Percentiles rank a stretch among this genome's conserved stretches.
These are phyloP conservation scores for Cephaloascus fragrans DNA, from an alignment of 805 yeast species.

Conservation along the genomic window DNA sequence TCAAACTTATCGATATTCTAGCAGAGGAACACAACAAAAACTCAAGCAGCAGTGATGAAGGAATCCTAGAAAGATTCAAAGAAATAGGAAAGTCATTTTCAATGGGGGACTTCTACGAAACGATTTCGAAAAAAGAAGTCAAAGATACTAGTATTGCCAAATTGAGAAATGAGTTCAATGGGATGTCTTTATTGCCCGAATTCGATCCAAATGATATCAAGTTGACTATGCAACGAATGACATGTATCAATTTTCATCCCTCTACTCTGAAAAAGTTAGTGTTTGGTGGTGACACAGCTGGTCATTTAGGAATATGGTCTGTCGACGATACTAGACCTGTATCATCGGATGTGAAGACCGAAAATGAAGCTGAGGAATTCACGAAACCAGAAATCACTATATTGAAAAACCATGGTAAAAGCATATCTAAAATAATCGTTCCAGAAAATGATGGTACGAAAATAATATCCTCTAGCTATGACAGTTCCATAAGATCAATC, in stretches of 20 bases:
- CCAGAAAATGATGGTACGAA: constrained; percentile 39
- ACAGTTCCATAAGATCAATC: constrained; percentile 71
- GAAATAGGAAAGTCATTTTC: constrained; percentile 44
- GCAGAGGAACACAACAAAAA: constrained; percentile 17
- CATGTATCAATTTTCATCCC: constrained; percentile 74
- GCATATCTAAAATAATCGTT: constrained; percentile 55
- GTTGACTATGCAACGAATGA: constrained; percentile 62
- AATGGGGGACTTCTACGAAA: constrained; percentile 63
- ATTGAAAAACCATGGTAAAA: constrained; percentile 67
- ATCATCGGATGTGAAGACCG: constrained; percentile 28
- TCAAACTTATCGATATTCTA: constrained; percentile 50
- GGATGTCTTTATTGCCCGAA: constrained; percentile 39
- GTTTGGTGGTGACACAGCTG: constrained; percentile 84
- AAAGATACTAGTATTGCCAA: constrained; percentile 31
- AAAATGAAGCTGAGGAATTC: constrained; percentile 22
- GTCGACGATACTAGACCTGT: constrained; percentile 24
- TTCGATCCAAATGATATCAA: constrained; percentile 65
- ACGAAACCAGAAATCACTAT: constrained; percentile 45
- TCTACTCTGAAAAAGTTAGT: constrained; percentile 48
- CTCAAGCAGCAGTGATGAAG: constrained; percentile 21
- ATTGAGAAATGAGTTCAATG: constrained; percentile 44
- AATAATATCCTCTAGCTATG: constrained; percentile 70
- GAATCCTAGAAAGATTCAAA: constrained; percentile 20
- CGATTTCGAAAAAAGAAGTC: constrained; percentile 27
- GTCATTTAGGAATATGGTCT: constrained; percentile 85